Evolutionary conservation across 225 moss, liverwort and hornwort genomes (phyloP), one percentile per base, ranked within the genome.

Genomic region (Rhytidiadelphus loreus): DNA sequence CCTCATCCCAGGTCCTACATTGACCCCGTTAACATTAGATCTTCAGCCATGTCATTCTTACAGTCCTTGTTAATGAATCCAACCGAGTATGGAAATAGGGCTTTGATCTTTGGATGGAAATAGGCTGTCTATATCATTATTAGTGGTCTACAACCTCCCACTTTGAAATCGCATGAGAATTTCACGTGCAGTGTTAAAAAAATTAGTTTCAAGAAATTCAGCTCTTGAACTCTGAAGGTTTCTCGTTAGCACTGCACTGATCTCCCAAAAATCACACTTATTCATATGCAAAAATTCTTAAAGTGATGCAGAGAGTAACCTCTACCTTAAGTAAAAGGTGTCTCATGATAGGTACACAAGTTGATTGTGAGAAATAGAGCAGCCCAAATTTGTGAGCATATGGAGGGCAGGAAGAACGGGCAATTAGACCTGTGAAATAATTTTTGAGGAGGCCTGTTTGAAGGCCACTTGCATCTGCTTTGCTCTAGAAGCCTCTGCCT

Each of bases 391-490:
- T 80, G 30, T 26, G 26, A 82, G 60, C 53, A 80, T 59, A 48
- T 11, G 15, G 56, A 60, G 62, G 81, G 35, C 52, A 81, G 81
- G 60, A 87, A 83, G 56, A 41, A 63, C 19, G 63, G 64, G 56
- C 41, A 19, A 50, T n/a, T 50, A 19, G 48, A 94, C 94, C 92
- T 94, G 91, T 77, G 87, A 90, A 59, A 94, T 85, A 15, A 94
- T 90, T 83, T 73, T 91, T 55, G 92, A 58, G 63, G 94, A 94
- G 56, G 86, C 63, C 48, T 88, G 85, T 77, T 93, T 91, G 61
- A 93, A 94, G 62, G 85, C 88, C 76, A 48, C 61, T 87, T 93
- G 94, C 85, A 85, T 86, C 81, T 92, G 85, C 16, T 92, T 86
- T 53, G 82, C 80, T 92, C 84, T 88, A 21, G 52, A 83, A 75